A percentile compares a stretch with the other conserved stretches of the same genome.
Conservation (phyloP, 163 green algal species). For the Botryococcus braunii region DNA sequence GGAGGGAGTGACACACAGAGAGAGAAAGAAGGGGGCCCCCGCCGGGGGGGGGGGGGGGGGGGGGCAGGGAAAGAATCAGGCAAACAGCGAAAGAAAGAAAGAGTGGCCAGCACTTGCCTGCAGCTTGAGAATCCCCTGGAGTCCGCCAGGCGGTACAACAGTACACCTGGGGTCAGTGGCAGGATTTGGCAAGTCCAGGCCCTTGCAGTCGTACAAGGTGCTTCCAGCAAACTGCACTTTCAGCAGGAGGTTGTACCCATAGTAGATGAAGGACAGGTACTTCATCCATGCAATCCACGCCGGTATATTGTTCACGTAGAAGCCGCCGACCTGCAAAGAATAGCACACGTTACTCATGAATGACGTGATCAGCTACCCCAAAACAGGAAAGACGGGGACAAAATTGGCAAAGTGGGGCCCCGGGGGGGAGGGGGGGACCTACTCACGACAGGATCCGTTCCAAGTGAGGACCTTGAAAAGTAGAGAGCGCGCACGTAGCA, state of each 20-base stretch:
- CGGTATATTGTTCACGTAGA: constrained; percentile 45
- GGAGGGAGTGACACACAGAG: too few relatives aligned
- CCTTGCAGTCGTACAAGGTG: constrained; percentile 27
- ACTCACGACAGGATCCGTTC: too few relatives aligned
- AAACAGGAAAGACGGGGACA: too few relatives aligned
- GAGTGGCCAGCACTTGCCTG: background rate
- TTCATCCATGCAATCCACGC: constrained; percentile 64
- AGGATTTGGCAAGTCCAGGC: constrained; percentile 14
- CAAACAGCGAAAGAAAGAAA: background rate
- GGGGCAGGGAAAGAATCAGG: background rate
- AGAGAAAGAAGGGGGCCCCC: background rate
- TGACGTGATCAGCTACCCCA: too few relatives aligned
- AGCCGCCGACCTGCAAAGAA: constrained; percentile 39
- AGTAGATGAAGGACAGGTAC: constrained; percentile 72
- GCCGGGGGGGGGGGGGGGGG: too few relatives aligned
- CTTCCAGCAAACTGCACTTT: constrained; percentile 20
- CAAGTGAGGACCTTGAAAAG: too few relatives aligned
- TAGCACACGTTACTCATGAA: too few relatives aligned
- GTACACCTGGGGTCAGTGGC: constrained; percentile 22
- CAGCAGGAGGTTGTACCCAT: constrained; percentile 17
- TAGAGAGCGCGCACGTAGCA: too few relatives aligned
- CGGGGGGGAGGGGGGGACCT: too few relatives aligned
- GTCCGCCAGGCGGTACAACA: background rate
- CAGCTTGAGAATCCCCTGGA: constrained; percentile 17
- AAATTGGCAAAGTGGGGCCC: too few relatives aligned